Percentiles rank a stretch among this genome's conserved stretches.
These are phyloP conservation scores for Colletotrichum destructivum DNA, from an alignment of 2,329 filamentous ascomycete species.

Conservation along the genomic window DNA sequence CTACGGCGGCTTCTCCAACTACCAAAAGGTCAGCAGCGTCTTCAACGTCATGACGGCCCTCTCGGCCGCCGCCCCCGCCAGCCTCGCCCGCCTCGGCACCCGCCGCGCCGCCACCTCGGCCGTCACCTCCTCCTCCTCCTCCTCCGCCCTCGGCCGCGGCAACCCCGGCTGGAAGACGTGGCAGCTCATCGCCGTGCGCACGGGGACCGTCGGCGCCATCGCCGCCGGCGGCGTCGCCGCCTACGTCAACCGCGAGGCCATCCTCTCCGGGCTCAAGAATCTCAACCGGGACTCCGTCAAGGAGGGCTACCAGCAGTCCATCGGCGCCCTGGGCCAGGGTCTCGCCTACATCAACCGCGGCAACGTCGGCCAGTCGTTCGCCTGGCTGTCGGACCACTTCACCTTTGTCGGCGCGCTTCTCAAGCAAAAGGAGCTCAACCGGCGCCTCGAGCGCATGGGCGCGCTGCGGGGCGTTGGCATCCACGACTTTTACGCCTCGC, in stretches of 20 bases:
- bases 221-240: constrained; percentile 86
- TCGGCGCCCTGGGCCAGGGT: constrained; percentile 67
- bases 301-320: constrained; percentile 64
- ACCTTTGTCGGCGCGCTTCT: constrained; percentile 88
- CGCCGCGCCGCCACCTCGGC: constrained; percentile 46
- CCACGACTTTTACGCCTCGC: constrained; percentile 81
- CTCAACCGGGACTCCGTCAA: constrained; percentile 64
- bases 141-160: constrained; percentile 41
- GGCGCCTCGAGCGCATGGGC: constrained; percentile 75
- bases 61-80: constrained; percentile 63
- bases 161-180: constrained; percentile 66
- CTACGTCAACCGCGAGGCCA: constrained; percentile 82
- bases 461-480: constrained; percentile 76
- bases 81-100: constrained; percentile 57
- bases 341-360: constrained; percentile 71
- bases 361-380: constrained; percentile 77
- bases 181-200: constrained; percentile 81
- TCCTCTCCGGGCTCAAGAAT: constrained; percentile 66
- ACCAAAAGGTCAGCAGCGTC: constrained; percentile 69
- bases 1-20: constrained; percentile 73
- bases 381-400: constrained; percentile 86
- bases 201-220: constrained; percentile 85
- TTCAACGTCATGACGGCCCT: constrained; percentile 72
- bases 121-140: constrained; percentile 20
- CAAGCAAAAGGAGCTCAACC: constrained; percentile 79